Percentiles rank a stretch among this genome's conserved stretches.
Evolutionary conservation across 225 moss, liverwort and hornwort genomes (phyloP).

Genomic region (Physcomitrellopsis africana): DNA sequence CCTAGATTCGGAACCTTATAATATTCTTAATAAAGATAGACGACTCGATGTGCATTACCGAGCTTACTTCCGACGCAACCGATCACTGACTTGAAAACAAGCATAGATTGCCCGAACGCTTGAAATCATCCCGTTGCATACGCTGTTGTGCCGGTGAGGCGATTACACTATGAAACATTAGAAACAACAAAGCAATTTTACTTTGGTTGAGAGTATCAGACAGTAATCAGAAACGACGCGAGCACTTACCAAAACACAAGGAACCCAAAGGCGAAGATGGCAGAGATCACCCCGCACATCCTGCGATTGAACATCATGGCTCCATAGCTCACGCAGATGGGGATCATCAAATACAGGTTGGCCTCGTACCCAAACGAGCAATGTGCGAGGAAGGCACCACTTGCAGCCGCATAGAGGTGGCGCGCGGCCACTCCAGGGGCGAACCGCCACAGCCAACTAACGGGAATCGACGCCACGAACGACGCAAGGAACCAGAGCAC

Average conservation of each 20-base stretch:
- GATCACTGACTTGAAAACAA: too few species aligned
- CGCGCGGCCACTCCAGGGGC: constrained; percentile 43
- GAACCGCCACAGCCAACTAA: constrained; percentile 61
- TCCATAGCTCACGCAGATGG: constrained; percentile 54
- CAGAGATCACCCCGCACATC: constrained; percentile 56
- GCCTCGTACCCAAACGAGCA: constrained; percentile 48
- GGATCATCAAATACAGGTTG: constrained; percentile 49
- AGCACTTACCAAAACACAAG: constrained; percentile 53
- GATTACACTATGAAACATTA: too few species aligned
- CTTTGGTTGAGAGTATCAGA: background rate
- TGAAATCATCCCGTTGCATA: too few species aligned
- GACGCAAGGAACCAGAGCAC: constrained; percentile 53
- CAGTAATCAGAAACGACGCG: background rate
- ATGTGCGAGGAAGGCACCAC: constrained; percentile 58
- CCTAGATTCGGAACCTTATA: too few species aligned
- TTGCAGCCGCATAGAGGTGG: constrained; percentile 60
- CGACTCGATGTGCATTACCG: background rate
- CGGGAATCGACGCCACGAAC: constrained; percentile 57
- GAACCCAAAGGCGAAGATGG: constrained; percentile 58
- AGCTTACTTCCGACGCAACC: background rate
- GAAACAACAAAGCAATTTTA: background rate
- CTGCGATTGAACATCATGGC: constrained; percentile 48
- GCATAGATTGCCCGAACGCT: too few species aligned
- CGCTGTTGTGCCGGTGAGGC: too few species aligned
- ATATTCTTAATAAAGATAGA: background rate